Base-by-base conservation (phyloP, 2,329 filamentous ascomycete genomes). In the Didymella pomorum region DNA sequence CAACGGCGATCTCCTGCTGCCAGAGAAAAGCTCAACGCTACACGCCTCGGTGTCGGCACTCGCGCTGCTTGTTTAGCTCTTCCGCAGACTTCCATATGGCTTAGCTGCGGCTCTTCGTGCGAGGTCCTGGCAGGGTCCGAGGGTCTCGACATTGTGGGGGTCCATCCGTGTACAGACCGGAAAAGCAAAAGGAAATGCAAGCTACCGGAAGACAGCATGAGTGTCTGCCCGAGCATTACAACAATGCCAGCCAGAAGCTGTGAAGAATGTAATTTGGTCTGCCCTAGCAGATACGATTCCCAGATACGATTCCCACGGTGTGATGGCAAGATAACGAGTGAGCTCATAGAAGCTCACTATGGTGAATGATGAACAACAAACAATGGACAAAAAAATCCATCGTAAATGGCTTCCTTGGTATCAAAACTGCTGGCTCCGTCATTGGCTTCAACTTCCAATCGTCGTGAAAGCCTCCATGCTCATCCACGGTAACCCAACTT, bases 1-100 rank as follows among this genome's bases (percentile, higher is more conserved):
- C 37, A 41, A 25, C 9, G 14, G 46, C 52, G 37, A 49, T 37
- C 11, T 33, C n/a, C 33, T 37, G 33, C 33, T 18, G 18, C 5
- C 35, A 51, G 16, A 29, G 42, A 37, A 43, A 52, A 48, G 48
- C 54, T 52, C 43, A 21, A 57, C 54, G 45, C 52, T 48, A 33
- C 42, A 21, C 14, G 26, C 9, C 11, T 56, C 25, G 23, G 42
- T 18, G 48, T 28, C 43, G 47, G 53, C 31, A 31, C 21, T 43
- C 16, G 49, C 29, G 9, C 14, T 48, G 55, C 48, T 44, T 58
- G 37, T 48, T 25, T 58, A 52, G 55, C 49, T 26, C 55, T 52
- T 58, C 58, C 51, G 35, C 18, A 20, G 55, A 52, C 56, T 64
- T 46, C 63, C 61, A 62, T 65, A 33, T 64, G 58, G 66, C 56